Evolutionary conservation across 352 stramenopile species (phyloP).

Genomic region (Phytophthora citrophthora): DNA sequence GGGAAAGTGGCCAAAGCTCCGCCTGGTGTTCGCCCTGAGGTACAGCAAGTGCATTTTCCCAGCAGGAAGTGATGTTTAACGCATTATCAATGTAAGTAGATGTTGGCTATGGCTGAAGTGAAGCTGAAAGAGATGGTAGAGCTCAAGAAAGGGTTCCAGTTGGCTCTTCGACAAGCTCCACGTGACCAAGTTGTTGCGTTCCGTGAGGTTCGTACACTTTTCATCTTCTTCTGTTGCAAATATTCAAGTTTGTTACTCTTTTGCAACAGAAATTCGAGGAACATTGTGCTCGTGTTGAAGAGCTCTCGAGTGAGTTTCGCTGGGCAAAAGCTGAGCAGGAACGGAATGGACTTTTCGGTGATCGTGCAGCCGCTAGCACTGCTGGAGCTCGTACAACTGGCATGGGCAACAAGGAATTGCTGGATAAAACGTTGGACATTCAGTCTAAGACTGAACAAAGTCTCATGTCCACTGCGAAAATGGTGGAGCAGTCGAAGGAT

Average conservation of each 20-base stretch:
- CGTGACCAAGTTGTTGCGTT: constrained; percentile 72
- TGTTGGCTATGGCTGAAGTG: constrained; percentile 79
- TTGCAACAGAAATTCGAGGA: constrained; percentile 82
- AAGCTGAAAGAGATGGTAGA: constrained; percentile 86
- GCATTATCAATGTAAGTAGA: constrained; percentile 30
- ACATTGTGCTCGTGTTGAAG: constrained; percentile 77
- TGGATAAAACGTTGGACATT: constrained; percentile 78
- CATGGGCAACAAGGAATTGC: constrained; percentile 71
- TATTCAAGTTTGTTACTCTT: neutral
- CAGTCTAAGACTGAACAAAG: constrained; percentile 88
- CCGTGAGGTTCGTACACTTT: constrained; percentile 55
- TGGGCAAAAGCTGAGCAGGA: constrained; percentile 85
- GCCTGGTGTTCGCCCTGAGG: constrained; percentile 70
- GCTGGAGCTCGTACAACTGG: constrained; percentile 29
- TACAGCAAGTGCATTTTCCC: constrained; percentile 15
- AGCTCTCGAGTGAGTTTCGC: constrained; percentile 80
- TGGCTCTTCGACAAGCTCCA: constrained; percentile 77
- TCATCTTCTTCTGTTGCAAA: too few relatives aligned
- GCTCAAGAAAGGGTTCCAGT: constrained; percentile 87
- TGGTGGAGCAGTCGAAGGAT: constrained; percentile 88
- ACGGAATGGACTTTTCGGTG: constrained; percentile 77
- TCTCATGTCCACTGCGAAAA: constrained; percentile 85
- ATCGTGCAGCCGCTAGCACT: constrained; percentile 40
- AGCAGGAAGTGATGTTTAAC: too few relatives aligned
- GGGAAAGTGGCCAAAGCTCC: constrained; percentile 82